Base-by-base conservation (phyloP, 2,329 filamentous ascomycete species). In the Pseudocercospora fuligena region DNA sequence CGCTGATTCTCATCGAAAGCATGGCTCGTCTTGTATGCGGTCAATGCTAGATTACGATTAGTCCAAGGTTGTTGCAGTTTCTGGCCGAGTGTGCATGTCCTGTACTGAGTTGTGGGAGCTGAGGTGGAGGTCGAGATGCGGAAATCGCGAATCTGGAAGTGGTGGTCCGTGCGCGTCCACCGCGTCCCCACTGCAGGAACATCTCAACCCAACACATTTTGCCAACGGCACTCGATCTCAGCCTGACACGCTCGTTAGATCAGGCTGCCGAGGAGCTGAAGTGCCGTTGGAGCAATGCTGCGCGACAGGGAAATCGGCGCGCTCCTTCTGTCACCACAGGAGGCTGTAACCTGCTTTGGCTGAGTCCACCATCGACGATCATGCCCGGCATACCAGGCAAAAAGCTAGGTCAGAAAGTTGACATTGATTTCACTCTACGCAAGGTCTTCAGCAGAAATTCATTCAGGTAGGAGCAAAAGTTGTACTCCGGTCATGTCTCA, bases 361-460 rank as follows among this genome's bases (percentile, higher is more conserved):
- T 40, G 36, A 40, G 16, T 23, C 19, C 47, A 14, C n/a, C 29
- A 46, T 8, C 14, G 12, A 19, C 19, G 21, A 61, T 16, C 43
- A 77, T 77, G 75, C 76, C 75, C 3, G 73, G 71, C 47, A 7
- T 71, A 2, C 47, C 66, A 21, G 64, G 60, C 0, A 63, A 62
- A 25, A 72, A 71, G 65, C 60, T 72, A n/a, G 72, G 71, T 40
- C 70, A 75, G 51, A 76, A 73, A 19, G 67, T 76, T 51, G 77
- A 80, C 62, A 72, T 79, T 12, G 77, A 79, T 64, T 79, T 78
- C 63, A 79, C 78, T 0, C 72, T 80, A 11, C 73, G 77, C 5
- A 75, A 74, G 31, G 75, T 78, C 2, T 80, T 80, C 46, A 70
- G 73, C 9, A 77, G 78, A 65, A 67, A 73, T 3, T 60, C 61